phyloP scores from a whole-genome alignment of 805 yeast species.

The Candida endomychidarum region DNA sequence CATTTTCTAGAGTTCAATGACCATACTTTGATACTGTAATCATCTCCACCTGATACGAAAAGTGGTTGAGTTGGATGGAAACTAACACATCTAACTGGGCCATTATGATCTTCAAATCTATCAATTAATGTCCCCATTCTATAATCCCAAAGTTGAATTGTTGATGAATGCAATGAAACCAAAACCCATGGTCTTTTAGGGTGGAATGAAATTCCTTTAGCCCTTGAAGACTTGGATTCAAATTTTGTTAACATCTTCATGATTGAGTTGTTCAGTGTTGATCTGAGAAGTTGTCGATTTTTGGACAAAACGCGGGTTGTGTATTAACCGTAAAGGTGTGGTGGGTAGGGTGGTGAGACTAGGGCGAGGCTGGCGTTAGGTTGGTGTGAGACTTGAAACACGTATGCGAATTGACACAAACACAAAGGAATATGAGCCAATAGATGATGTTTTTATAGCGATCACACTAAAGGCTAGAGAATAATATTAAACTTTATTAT shows the following conservation, averaged over 20 bases:
- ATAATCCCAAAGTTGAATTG: conserved; percentile 99
- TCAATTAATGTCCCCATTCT: conserved; percentile 98
- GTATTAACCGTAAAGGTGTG: too few relatives aligned
- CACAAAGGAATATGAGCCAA: too few relatives aligned
- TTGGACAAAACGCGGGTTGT: conserved; percentile 4
- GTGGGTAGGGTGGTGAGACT: too few relatives aligned
- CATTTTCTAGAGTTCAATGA: conserved; percentile 88
- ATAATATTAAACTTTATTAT: too few relatives aligned
- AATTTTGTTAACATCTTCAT: conserved; percentile 82
- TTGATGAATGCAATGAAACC: conserved; percentile 93
- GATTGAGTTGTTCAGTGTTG: neutral
- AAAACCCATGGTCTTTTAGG: conserved; percentile 95
- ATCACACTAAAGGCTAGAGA: too few relatives aligned
- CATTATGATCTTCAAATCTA: conserved; percentile 96
- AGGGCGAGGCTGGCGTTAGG: too few relatives aligned
- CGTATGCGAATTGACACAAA: too few relatives aligned
- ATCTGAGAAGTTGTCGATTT: conserved; percentile 3
- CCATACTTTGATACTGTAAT: conserved; percentile 94
- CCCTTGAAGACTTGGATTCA: conserved; percentile 96
- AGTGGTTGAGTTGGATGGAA: conserved; percentile 98
- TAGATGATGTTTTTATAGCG: too few relatives aligned
- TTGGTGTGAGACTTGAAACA: too few relatives aligned
- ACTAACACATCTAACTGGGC: conserved; percentile 93
- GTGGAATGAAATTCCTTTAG: conserved; percentile 96
- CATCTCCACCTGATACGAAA: conserved; percentile 97